Evolutionary conservation across 495 filamentous ascomycete species (phyloP), one percentile per base, ranked within the genome.

Genomic region (Trichocladium antarcticum): DNA sequence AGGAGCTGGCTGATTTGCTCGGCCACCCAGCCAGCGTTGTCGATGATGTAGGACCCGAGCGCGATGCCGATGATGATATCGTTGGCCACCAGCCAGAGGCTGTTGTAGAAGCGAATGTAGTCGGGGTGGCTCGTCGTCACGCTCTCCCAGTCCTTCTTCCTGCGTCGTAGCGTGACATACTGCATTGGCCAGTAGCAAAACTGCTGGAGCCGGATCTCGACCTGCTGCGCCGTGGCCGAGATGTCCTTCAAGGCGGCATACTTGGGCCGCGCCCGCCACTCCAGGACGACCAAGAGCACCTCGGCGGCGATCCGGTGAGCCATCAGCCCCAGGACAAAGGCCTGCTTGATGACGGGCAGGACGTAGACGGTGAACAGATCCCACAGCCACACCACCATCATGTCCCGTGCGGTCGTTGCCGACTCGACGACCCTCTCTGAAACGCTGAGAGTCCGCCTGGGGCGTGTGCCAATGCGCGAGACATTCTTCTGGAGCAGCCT

Each of bases 101-200:
- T 95, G 68, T 96, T 97, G 65, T 95, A 99, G 66, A 99, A 99
- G 32, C 92, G 86, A 56, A 99, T 99, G 60, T 99, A 99, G 63
- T 97, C 90, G 5, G 93, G 87, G 66, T 99, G 90, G 51, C 84
- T 94, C 43, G 84, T 93, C 0, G 88, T 95, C 29, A 95, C 81
- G 64, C 90, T 96, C 55, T 88, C 85, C 92, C 93, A 97, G 52
- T 95, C 89, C 42, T 84, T 80, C 56, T 89, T 94, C 37, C 90
- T 75, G 52, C 85, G 79, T 10, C 89, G 84, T 20, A 99, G 66
- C 12, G 89, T 97, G 44, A 90, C 70, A 60, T 98, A 96, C 63
- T 97, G 90, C 59, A 93, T 87, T 5, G 90, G 93, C 90, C 89
- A 97, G 63, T 97, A 99, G 67, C 92, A 97, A 64, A 97, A 97